phyloP scores from a whole-genome alignment of 2,329 filamentous ascomycete species.

The Aureobasidium sp. region DNA sequence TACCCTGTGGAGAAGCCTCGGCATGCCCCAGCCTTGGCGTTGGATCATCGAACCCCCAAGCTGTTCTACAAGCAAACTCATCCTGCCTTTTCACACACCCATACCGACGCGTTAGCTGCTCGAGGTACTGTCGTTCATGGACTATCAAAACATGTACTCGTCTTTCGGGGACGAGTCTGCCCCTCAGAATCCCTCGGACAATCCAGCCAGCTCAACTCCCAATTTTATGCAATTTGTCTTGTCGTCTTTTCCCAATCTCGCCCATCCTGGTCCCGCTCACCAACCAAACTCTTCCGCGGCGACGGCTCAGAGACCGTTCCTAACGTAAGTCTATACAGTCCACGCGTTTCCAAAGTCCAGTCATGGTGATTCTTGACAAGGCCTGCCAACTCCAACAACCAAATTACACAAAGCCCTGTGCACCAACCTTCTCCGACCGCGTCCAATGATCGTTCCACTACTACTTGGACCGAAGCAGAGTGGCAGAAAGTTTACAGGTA shows the following conservation, averaged over 20 bases:
- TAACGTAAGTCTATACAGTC: slow-evolving; percentile 9
- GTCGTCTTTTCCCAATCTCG: slow-evolving; percentile 5
- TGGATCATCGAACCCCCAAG: background rate
- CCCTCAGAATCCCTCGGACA: slow-evolving; percentile 1
- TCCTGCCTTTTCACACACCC: background rate
- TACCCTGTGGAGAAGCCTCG: slow-evolving; percentile 7
- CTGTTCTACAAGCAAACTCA: slow-evolving; percentile 3
- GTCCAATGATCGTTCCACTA: background rate
- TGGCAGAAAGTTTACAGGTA: slow-evolving; percentile 16
- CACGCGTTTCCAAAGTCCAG: slow-evolving; percentile 3
- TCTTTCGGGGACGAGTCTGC: slow-evolving; percentile 8
- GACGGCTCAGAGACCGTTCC: slow-evolving; percentile 11
- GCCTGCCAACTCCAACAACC: slow-evolving; percentile 11
- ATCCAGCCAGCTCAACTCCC: slow-evolving; percentile 6
- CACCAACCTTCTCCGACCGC: slow-evolving; percentile 7
- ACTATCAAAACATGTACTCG: slow-evolving; percentile 13
- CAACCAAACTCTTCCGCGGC: background rate
- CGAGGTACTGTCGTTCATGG: slow-evolving; percentile 1
- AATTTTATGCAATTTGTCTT: slow-evolving; percentile 14
- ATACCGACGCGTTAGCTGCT: slow-evolving; percentile 5
- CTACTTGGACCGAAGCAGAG: slow-evolving; percentile 14
- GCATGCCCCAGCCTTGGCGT: slow-evolving; percentile 1
- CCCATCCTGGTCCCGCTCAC: background rate
- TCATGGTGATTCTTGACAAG: background rate
- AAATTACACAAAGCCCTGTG: slow-evolving; percentile 5